phyloP scores from a whole-genome alignment of 805 yeast genomes.

The Barnettozyma californica region DNA sequence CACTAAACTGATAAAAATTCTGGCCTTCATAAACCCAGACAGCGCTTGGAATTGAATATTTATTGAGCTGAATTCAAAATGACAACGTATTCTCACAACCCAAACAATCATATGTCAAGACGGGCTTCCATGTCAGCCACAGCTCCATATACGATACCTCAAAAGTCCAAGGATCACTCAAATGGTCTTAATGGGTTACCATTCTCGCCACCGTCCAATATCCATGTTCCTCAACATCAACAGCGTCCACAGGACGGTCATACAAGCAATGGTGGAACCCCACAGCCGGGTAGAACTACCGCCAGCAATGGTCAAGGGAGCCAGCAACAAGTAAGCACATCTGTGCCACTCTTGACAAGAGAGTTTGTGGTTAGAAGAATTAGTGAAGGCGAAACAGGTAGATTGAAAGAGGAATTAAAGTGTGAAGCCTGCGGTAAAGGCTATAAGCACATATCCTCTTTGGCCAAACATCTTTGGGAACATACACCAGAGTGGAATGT shows the following conservation, averaged over 20 bases:
- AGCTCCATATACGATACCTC: conserved; percentile 35
- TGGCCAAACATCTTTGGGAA: conserved; percentile 89
- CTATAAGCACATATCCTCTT: conserved; percentile 80
- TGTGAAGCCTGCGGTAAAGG: conserved; percentile 93
- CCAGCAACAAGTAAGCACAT: conserved; percentile 17
- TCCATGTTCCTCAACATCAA: conserved; percentile 16
- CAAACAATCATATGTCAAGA: conserved; percentile 24
- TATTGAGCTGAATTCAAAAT: conserved; percentile 1
- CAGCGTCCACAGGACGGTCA: conserved; percentile 5
- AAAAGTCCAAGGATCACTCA: conserved; percentile 4
- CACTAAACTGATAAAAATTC: too few species aligned
- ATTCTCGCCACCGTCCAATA: conserved; percentile 20
- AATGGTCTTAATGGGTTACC: conserved; percentile 7
- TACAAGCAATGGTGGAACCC: conserved; percentile 3
- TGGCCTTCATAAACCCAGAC: not conserved
- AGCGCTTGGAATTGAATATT: not conserved
- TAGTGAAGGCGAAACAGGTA: conserved; percentile 81
- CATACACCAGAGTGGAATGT: conserved; percentile 93
- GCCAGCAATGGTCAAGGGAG: conserved; percentile 9
- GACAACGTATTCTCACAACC: conserved; percentile 14
- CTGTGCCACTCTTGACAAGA: conserved; percentile 43
- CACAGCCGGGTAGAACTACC: conserved; percentile 6
- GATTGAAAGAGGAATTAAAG: conserved; percentile 75
- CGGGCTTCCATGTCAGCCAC: conserved; percentile 32
- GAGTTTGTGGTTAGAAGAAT: conserved; percentile 79